Evolutionary conservation across 371 early-diverging fungal species (phyloP), one percentile per base, ranked within the genome.

Genomic region (Haplosporangium sp.): DNA sequence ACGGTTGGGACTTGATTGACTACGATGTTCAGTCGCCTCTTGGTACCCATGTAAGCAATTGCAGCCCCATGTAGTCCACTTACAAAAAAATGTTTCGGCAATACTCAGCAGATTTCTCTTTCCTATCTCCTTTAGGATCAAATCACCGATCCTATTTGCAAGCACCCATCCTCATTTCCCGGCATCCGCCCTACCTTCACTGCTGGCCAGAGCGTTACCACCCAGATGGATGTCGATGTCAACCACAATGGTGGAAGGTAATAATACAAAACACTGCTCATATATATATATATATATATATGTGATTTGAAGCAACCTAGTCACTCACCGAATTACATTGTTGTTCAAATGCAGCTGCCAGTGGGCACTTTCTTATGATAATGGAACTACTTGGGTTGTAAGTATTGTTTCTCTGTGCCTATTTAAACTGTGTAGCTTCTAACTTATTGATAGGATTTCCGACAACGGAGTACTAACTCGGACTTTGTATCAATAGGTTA

Each of bases 311-410:
- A 27, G 53, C 44, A 42, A 42, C 44, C 44, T 42, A 11, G 44
- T 11, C 44, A 42, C 11, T 11, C 11, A 42, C 44, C 11, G 11
- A 11, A 11, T 42, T 5, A 42, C 44, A 11, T 8, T 17, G 2
- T 9, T 48, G 5, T n/a, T n/a, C 48, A 4, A 48, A 40, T 55
- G 39, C 55, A 81, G 81, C 70, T 92, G 92, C 73, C 89, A 91
- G 67, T 92, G 91, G 76, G 83, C 92, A 3, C 69, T 92, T 44
- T 90, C 90, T 4, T 88, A 88, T 59, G 91, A 92, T 72, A 86
- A 85, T 44, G 91, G 88, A 35, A 59, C 70, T 6, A 88, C 85
- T 19, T 92, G 86, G 72, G 91, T 89, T 10, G 92, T 90, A 39
- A 66, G 89, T 38, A 83, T 82, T 27, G 79, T 78, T 44, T 66